Conservation (phyloP, 2,329 filamentous ascomycete genomes). For the Cladosporium sphaerospermum region DNA sequence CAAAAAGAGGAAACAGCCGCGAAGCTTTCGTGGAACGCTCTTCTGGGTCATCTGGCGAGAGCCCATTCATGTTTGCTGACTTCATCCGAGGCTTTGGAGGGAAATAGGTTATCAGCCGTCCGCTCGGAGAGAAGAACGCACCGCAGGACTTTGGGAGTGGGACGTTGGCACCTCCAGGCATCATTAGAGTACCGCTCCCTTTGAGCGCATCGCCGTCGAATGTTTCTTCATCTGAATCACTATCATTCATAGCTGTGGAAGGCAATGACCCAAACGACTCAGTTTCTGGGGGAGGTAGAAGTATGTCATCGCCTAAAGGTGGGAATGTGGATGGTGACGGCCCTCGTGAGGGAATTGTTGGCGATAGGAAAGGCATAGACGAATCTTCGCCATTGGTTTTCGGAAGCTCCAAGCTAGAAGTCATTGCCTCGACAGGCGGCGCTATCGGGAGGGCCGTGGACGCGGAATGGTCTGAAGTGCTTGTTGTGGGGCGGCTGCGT, state of each 20-base stretch:
- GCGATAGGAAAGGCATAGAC: constrained; percentile 28
- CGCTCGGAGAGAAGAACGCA: constrained; percentile 52
- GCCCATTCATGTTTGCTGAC: constrained; percentile 40
- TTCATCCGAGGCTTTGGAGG: constrained; percentile 42
- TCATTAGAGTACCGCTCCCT: constrained; percentile 43
- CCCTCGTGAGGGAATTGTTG: constrained; percentile 24
- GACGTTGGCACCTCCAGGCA: constrained; percentile 58
- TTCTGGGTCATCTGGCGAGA: constrained; percentile 33
- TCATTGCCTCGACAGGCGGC: constrained; percentile 17
- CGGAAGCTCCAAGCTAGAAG: constrained; percentile 25
- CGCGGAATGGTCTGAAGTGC: background rate
- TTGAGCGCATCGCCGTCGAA: constrained; percentile 39
- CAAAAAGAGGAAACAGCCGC: constrained; percentile 26
- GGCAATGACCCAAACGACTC: constrained; percentile 46
- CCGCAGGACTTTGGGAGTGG: constrained; percentile 55
- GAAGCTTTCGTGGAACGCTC: constrained; percentile 11
- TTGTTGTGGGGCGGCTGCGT: constrained; percentile 10
- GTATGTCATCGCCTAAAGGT: constrained; percentile 49
- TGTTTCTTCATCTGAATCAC: constrained; percentile 58
- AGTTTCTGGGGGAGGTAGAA: constrained; percentile 48
- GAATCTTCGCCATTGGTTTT: constrained; percentile 19
- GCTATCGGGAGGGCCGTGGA: background rate
- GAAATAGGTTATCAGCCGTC: constrained; percentile 54
- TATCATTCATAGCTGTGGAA: constrained; percentile 29
- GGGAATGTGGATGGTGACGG: constrained; percentile 30